Evolutionary conservation across 2,329 filamentous ascomycete species (phyloP).

Genomic region (Bisporella sp.): DNA sequence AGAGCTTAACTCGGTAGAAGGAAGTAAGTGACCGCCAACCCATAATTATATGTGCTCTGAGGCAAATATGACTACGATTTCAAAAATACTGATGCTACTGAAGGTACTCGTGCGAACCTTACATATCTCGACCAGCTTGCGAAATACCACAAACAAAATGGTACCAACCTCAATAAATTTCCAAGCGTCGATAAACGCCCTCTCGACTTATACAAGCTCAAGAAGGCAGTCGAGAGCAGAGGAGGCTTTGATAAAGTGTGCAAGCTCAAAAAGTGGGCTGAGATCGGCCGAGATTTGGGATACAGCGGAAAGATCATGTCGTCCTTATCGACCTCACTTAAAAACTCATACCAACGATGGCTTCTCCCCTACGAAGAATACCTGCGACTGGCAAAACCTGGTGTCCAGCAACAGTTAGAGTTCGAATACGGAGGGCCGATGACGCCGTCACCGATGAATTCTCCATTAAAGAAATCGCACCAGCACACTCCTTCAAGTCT

Average conservation of each 20-base stretch:
- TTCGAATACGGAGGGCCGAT: constrained; percentile 87
- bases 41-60: background rate
- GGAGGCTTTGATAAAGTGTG: constrained; percentile 96
- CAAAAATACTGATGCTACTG: constrained; percentile 17
- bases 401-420: constrained; percentile 93
- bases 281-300: constrained; percentile 91
- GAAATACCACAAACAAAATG: constrained; percentile 96
- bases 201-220: constrained; percentile 88
- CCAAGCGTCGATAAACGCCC: constrained; percentile 98
- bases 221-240: constrained; percentile 91
- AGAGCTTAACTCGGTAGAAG: constrained; percentile 96
- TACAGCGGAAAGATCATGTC: constrained; percentile 99
- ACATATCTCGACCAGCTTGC: constrained; percentile 92
- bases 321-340: constrained; percentile 91
- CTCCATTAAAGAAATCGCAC: constrained; percentile 62
- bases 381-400: constrained; percentile 80
- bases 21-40: constrained; percentile 55
- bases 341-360: constrained; percentile 97
- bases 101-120: constrained; percentile 88
- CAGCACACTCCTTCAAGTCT: constrained; percentile 52
- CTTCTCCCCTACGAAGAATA: constrained; percentile 96
- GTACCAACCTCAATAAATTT: constrained; percentile 86
- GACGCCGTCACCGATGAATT: constrained; percentile 69
- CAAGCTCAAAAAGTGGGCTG: constrained; percentile 97
- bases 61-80: constrained; percentile 1